Conservation (phyloP, 768 basidiomycete genomes). For the Hygrocybe coccinea region DNA sequence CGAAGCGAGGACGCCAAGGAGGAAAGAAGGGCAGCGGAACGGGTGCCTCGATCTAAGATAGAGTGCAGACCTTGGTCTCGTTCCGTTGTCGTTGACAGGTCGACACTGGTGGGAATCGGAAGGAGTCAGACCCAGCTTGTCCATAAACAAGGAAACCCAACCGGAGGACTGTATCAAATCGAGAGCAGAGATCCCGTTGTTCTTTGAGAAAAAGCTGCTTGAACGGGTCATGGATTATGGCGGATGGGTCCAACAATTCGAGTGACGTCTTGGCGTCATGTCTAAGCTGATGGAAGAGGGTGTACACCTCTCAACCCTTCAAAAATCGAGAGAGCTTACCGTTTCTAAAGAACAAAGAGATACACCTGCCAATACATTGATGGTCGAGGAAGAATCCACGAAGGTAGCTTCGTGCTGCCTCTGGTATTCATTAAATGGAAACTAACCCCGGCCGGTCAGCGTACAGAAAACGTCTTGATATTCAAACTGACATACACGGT, state of each 20-base stretch:
- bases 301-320: conserved; percentile 1
- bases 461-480: neutral
- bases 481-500: conserved; percentile 40
- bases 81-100: conserved; percentile 46
- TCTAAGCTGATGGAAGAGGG: conserved; percentile 46
- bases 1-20: conserved; percentile 49
- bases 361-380: conserved; percentile 74
- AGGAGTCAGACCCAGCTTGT: neutral
- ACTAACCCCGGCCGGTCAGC: conserved; percentile 37
- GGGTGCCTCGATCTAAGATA: conserved; percentile 57
- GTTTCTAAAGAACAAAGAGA: conserved; percentile 75
- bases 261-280: conserved; percentile 75
- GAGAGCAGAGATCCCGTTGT: conserved; percentile 52
- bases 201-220: conserved; percentile 69
- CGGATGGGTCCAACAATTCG: conserved; percentile 49
- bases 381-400: conserved; percentile 70
- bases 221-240: conserved; percentile 57
- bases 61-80: conserved; percentile 41
- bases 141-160: conserved; percentile 26
- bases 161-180: conserved; percentile 74
- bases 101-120: conserved; percentile 41
- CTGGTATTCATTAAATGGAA: conserved; percentile 51
- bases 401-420: conserved; percentile 53
- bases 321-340: conserved; percentile 37
- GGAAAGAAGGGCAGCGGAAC: conserved; percentile 49